phyloP scores from a whole-genome alignment of 2,329 filamentous ascomycete genomes.

The Aspergillus persii region DNA sequence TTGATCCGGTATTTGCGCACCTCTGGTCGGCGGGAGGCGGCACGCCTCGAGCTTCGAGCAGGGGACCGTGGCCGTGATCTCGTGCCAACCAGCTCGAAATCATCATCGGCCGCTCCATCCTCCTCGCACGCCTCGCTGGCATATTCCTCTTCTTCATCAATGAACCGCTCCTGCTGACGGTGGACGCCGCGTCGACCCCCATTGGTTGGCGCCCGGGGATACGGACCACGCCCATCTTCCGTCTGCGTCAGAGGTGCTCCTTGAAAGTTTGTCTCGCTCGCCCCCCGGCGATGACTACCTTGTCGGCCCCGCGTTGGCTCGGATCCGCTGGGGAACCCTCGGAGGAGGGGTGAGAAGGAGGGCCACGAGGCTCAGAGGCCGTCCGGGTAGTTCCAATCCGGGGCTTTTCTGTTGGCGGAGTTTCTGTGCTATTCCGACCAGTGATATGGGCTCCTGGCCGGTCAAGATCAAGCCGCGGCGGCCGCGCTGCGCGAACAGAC shows the following conservation, averaged over 20 bases:
- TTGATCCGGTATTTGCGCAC: conserved; percentile 83
- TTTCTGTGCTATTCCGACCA: conserved; percentile 33
- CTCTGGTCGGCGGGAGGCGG: conserved; percentile 52
- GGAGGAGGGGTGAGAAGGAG: conserved; percentile 35
- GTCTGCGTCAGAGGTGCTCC: conserved; percentile 29
- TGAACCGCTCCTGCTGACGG: conserved; percentile 58
- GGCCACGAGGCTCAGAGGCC: conserved; percentile 52
- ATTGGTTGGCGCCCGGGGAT: conserved; percentile 51
- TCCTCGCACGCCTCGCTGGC: conserved; percentile 69
- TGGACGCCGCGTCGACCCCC: conserved; percentile 35
- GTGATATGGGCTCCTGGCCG: conserved; percentile 27
- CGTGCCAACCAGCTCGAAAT: conserved; percentile 74
- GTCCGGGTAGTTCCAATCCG: conserved; percentile 50
- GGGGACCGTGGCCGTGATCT: conserved; percentile 31
- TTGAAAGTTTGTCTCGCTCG: conserved; percentile 31
- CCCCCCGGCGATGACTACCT: conserved; percentile 28
- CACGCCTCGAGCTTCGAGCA: conserved; percentile 25
- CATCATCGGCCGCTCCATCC: conserved; percentile 68
- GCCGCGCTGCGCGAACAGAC: conserved; percentile 48
- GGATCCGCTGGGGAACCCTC: conserved; percentile 23
- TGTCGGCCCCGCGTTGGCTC: conserved; percentile 32
- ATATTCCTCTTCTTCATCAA: conserved; percentile 77
- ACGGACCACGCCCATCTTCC: conserved; percentile 62
- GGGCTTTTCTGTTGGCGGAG: conserved; percentile 33
- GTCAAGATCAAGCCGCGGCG: conserved; percentile 46